phyloP scores from a whole-genome alignment of 768 basidiomycete species.

The Strobilomyces confusus region DNA sequence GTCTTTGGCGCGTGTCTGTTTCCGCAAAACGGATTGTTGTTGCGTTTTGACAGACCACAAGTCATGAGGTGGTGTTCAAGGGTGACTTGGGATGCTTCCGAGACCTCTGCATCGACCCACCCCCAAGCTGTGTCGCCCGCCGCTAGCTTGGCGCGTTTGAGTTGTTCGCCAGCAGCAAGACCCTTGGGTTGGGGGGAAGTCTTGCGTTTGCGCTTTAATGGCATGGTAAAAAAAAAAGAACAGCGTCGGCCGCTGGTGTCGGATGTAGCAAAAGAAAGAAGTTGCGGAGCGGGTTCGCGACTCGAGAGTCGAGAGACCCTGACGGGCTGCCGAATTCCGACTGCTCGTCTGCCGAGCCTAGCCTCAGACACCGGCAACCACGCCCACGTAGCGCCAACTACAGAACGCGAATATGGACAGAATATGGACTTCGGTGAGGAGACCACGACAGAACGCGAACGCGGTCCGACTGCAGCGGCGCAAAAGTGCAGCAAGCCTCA shows the following conservation, averaged over 20 bases:
- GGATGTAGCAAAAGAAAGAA: constrained; percentile 4
- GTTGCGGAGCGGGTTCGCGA: constrained; percentile 5
- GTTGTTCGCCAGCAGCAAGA: constrained; percentile 55
- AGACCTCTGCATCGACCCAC: constrained; percentile 73
- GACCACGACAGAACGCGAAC: constrained; percentile 28
- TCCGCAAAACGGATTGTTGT: constrained; percentile 48
- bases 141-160: constrained; percentile 55
- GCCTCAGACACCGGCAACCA: too few species aligned
- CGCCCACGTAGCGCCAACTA: too few species aligned
- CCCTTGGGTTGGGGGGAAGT: constrained; percentile 45
- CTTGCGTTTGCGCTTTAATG: constrained; percentile 56
- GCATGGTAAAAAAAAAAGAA: constrained; percentile 38
- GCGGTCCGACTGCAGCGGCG: constrained; percentile 45
- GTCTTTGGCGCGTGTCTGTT: constrained; percentile 47
- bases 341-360: constrained; percentile 5
- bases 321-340: constrained; percentile 24
- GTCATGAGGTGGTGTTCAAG: constrained; percentile 60
- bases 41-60: constrained; percentile 60
- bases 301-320: constrained; percentile 10
- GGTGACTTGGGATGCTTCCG: constrained; percentile 55
- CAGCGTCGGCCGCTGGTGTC: not conserved
- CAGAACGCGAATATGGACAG: too few species aligned
- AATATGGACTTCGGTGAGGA: constrained; percentile 15
- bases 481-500: constrained; percentile 30
- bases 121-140: constrained; percentile 58